Evolutionary conservation across 139 green algal genomes (phyloP), one percentile per base, ranked within the genome.

Genomic region (Chlorella sp.): DNA sequence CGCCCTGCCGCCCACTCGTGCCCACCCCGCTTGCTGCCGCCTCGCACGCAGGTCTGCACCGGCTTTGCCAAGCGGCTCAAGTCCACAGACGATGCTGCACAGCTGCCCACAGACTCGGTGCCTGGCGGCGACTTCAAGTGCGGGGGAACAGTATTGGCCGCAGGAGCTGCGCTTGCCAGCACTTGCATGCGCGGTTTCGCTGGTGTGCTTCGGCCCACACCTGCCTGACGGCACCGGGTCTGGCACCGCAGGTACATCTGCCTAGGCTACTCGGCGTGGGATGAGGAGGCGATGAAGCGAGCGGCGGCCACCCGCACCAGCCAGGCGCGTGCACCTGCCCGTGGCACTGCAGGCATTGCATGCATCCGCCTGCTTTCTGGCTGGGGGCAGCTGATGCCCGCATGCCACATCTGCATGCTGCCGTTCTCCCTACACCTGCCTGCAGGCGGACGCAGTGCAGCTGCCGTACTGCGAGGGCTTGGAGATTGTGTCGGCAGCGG

Each of bases 401-500:
- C 51, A 4, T 60, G 13, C 15, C 51, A 60, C n/a, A 60, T 3
- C 13, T 23, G 51, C 15, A 20, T 60, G 51, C 51, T 18, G 13
- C 3, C 11, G n/a, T n/a, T 21, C 51, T 18, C 15, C 13, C 21
- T 60, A 15, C 13, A 23, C 21, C 13, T 60, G 13, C 51, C 51
- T 60, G 51, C 51, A 60, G 51, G 63, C 38, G 12, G 86, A 90
- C 11, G 39, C 86, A 4, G 86, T 90, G 34, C 44, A 74, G 74
- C 71, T 90, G 28, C 86, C 86, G 1, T 90, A 87, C 64, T 90
- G 86, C 68, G 86, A 90, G 64, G 86, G 86, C 20, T 47, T 90
- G n/a, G 86, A 90, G 74, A 62, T 89, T 15, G 79, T 87, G 36
- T 87, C 81, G 17, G 71, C 86, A 21, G 86, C 86, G 64, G 86